Base-by-base conservation (phyloP, 345 rosid genomes). In the Sonneratia alba region DNA sequence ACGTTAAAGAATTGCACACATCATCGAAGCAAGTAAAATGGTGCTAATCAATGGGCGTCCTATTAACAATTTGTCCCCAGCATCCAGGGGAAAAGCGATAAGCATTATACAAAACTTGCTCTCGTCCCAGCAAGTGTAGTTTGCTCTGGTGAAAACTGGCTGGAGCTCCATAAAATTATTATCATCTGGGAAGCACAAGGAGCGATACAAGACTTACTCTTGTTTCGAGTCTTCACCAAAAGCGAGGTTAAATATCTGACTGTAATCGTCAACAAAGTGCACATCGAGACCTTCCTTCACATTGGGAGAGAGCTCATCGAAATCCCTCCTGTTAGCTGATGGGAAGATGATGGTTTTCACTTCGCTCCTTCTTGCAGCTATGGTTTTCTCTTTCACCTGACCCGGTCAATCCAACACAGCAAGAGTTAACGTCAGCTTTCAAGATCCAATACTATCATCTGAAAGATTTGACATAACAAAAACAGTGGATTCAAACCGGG, bases 371-470 rank as follows among this genome's bases (percentile, higher is more conserved):
- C 94, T 88, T 1, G 99, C 97, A 3, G 98, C 96, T 73, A 88
- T 89, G 48, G 98, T 87, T 77, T 96, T 96, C 87, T 96, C 99
- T 81, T 92, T 96, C 45, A 92, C 99, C 96, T 96, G 87, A 68
- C 42, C 65, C 51, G 38, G 77, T 65, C 36, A 34, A 63, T 34
- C 69, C 66, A 42, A 40, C 55, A 3, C 1, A 38, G 48, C 27
- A 22, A 16, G 18, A 9, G 32, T 57, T 13, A 66, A 6, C 21
- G 14, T 16, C 42, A 36, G 22, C 45, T 7, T 47, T 38, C 10
- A 3, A 22, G 8, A 34, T 65, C 15, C 43, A 32, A 69, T 57
- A 8, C 22, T 42, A 57, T 22, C 63, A 57, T 21, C 45, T n/a
- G 63, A 57, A 57, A 57, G 63, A 6, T 55, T n/a, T 18, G 61